These are phyloP conservation scores for Phytopythium chamaehyphon DNA, from an alignment of 352 stramenopile genomes.

Conservation along the genomic window DNA sequence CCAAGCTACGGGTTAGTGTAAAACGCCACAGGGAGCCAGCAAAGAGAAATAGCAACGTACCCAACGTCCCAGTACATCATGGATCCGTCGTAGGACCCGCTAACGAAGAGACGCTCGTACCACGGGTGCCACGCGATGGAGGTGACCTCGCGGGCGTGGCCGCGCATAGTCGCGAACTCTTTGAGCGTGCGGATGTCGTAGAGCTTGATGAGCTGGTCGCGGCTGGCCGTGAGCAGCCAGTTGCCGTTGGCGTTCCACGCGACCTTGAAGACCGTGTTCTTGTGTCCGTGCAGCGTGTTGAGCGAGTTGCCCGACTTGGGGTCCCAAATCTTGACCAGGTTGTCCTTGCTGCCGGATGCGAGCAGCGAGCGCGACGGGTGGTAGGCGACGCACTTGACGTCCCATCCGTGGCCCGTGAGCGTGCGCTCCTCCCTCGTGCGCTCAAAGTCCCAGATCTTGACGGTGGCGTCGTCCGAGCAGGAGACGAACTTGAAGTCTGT, in stretches of 20 bases:
- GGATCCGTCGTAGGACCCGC: constrained; percentile 96
- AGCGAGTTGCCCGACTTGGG: constrained; percentile 90
- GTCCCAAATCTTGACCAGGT: constrained; percentile 98
- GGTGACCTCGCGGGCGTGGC: constrained; percentile 95
- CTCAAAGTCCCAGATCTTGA: constrained; percentile 93
- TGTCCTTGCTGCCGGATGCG: constrained; percentile 95
- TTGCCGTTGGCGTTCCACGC: constrained; percentile 98
- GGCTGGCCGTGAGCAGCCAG: constrained; percentile 95
- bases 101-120: constrained; percentile 95
- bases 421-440: constrained; percentile 91
- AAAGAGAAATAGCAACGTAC: constrained; percentile 28
- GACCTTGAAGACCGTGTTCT: constrained; percentile 97
- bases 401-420: constrained; percentile 96
- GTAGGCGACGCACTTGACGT: constrained; percentile 97
- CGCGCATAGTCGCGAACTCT: constrained; percentile 93
- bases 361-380: constrained; percentile 94
- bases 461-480: constrained; percentile 95
- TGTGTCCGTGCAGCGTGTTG: constrained; percentile 96
- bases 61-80: constrained; percentile 97
- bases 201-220: constrained; percentile 98
- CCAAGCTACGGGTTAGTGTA: constrained; percentile 1
- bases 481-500: constrained; percentile 98
- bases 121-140: constrained; percentile 96
- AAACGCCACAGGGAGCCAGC: background rate
- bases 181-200: constrained; percentile 98